These are phyloP conservation scores for Exserohilum rostratum DNA, from an alignment of 2,329 filamentous ascomycete species.

Conservation along the genomic window DNA sequence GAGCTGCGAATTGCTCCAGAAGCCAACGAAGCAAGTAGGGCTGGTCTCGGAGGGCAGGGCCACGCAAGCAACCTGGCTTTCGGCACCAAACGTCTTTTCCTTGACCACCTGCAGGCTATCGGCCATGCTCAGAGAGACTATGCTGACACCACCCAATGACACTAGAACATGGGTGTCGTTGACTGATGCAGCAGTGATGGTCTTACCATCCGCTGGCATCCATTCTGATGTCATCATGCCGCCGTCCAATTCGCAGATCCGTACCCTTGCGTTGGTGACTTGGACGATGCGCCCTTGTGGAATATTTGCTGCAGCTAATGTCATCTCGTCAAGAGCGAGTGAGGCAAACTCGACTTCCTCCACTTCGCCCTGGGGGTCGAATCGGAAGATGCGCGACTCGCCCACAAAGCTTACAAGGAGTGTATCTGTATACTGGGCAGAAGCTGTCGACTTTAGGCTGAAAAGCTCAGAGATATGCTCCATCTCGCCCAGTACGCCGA, in stretches of 20 bases:
- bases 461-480: slow-evolving; percentile 75
- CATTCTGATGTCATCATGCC: slow-evolving; percentile 64
- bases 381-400: slow-evolving; percentile 82
- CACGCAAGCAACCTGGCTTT: slow-evolving; percentile 85
- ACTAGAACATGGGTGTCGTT: slow-evolving; percentile 74
- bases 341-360: slow-evolving; percentile 84
- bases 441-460: slow-evolving; percentile 63
- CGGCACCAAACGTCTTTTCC: slow-evolving; percentile 65
- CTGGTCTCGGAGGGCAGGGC: slow-evolving; percentile 70
- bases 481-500: slow-evolving; percentile 82
- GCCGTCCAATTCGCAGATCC: slow-evolving; percentile 66
- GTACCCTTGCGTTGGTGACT: slow-evolving; percentile 69
- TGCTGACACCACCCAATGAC: slow-evolving; percentile 73
- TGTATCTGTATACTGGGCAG: slow-evolving; percentile 65
- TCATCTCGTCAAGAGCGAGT: slow-evolving; percentile 71
- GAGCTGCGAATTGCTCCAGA: slow-evolving; percentile 83
- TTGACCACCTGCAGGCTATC: slow-evolving; percentile 63
- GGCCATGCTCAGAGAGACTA: slow-evolving; percentile 71
- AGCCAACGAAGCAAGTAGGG: slow-evolving; percentile 78
- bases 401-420: slow-evolving; percentile 81
- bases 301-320: slow-evolving; percentile 73
- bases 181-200: slow-evolving; percentile 79
- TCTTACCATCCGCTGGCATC: slow-evolving; percentile 55
- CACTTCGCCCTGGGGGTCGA: slow-evolving; percentile 75
- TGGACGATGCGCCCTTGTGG: slow-evolving; percentile 71